phyloP scores from a whole-genome alignment of 441 rosid species.

The Biscutella auriculata region DNA sequence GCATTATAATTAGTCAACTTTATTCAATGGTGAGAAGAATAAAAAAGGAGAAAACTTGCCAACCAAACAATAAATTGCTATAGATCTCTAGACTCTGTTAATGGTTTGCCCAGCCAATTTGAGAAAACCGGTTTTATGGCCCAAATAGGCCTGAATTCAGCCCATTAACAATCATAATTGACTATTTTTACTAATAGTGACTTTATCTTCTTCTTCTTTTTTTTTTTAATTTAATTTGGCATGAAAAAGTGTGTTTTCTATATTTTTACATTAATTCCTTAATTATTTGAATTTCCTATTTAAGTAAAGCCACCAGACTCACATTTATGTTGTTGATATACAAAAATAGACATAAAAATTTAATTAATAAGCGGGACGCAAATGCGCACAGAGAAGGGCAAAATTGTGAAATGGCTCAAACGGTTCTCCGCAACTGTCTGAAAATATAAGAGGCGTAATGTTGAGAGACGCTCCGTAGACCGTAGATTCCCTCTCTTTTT shows the following conservation, averaged over 20 bases:
- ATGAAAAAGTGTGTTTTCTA: background rate
- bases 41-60: background rate
- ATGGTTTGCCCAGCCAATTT: background rate
- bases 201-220: background rate
- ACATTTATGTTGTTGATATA: background rate
- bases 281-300: background rate
- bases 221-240: too few species aligned
- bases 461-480: conserved; percentile 8
- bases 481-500: conserved; percentile 18
- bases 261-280: too few species aligned
- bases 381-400: too few species aligned
- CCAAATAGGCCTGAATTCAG: background rate
- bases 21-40: background rate
- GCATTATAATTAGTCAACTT: background rate
- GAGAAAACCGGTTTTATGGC: too few species aligned
- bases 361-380: too few species aligned
- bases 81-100: background rate
- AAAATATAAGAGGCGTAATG: conserved; percentile 15
- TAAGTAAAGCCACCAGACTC: background rate
- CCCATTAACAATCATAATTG: background rate
- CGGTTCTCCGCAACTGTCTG: conserved; percentile 25
- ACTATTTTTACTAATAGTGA: background rate
- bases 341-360: too few species aligned
- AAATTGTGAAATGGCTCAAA: background rate
- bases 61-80: background rate